Evolutionary conservation across 2,329 filamentous ascomycete species (phyloP), one percentile per base, ranked within the genome.

Genomic region (Akanthomyces lecanii): DNA sequence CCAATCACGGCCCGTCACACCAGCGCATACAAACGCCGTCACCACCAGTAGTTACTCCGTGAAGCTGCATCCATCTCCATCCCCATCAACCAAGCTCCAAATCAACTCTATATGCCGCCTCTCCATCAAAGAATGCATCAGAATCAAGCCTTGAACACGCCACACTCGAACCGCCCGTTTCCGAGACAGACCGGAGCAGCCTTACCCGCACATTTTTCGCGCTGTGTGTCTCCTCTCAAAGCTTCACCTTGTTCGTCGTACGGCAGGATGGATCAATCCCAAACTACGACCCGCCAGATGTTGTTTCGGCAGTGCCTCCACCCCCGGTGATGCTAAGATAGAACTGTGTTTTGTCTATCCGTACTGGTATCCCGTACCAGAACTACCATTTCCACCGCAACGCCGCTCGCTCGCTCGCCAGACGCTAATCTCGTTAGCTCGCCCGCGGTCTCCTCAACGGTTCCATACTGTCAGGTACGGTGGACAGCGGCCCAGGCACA

Each of bases 271-370:
- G 56, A 42, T 23, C 47, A 42, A 59, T 59, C 30, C 58, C 58
- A 61, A 53, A 52, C 47, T n/a, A 38, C 48, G 58, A 61, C 58
- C 58, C 48, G 57, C 45, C 56, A 45, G 38, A 53, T 16, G 38
- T 23, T 45, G 58, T 61, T 61, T 61, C 58, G 58, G 23, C 58
- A 38, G 12, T 18, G 38, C 25, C 18, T 45, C 38, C 48, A 45
- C n/a, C 36, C 48, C 58, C 36, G 25, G 48, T 14, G 36, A 7
- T 30, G 44, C 36, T 16, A 44, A 12, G n/a, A 25, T 6, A 11
- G 36, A 60, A 2, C 40, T 30, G 16, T n/a, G n/a, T 11, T 14
- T 45, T 40, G 28, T 36, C 38, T 25, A 14, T 30, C 6, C 28
- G 28, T 30, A 36, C 33, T 11, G 10, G 8, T 36, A 36, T 36